Evolutionary conservation across 768 basidiomycete species (phyloP), one percentile per base, ranked within the genome.

Genomic region (Rhizopogon vinicolor): DNA sequence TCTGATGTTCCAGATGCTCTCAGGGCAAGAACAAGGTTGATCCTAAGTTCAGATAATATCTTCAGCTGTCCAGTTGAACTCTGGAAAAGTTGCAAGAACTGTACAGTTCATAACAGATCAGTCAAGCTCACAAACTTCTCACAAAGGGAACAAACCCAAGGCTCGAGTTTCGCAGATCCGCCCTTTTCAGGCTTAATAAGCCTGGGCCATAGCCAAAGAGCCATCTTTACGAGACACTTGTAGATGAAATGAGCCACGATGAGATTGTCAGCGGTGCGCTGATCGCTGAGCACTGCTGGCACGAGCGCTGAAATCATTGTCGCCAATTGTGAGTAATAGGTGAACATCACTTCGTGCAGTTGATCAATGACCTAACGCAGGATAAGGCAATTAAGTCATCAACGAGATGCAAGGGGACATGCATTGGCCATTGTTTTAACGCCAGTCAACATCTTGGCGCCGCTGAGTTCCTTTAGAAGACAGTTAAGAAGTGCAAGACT

Each of bases 171-270:
- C 19, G 73, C 64, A 33, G 72, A 62, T 55, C 79, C 79, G 49
- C 78, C 76, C 46, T 73, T 72, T 1, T 72, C 62, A 43, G 75
- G 65, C 62, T 68, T 80, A 37, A 74, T 74, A 12, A 80, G 65
- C 25, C 73, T 75, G 9, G 74, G 71, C 87, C 89, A 93, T 12
- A 86, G 65, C 89, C 90, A 94, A 31, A 80, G 60, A 9, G 81
- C 79, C 67, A 90, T 78, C 62, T 86, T 91, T 12, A 78, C 71
- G 43, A 94, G 72, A 60, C 82, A 84, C 67, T 95, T 93, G 75
- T 86, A 91, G 3, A 84, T 71, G 16, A 93, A 69, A 65, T 93
- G 86, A 2, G 82, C 81, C 14, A 90, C 60, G 61, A 72, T 74
- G 40, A 90, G 65, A 51, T 76, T 78, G 55, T 82, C 64, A 39